Conservation (phyloP, 2,329 filamentous ascomycete species). For the Xylariaceae sp. region DNA sequence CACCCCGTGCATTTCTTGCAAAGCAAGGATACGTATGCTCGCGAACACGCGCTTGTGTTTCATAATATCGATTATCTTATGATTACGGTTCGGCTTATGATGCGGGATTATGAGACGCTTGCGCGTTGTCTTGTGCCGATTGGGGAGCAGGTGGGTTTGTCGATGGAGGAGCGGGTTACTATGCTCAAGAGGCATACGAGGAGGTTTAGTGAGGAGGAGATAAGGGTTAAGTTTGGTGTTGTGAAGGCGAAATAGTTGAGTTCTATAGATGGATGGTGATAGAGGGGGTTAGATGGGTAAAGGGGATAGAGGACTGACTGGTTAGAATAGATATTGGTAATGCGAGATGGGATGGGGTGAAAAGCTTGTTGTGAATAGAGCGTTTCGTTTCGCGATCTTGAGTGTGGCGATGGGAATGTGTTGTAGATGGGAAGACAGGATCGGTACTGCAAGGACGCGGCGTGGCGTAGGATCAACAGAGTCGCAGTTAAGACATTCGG, state of each 20-base stretch:
- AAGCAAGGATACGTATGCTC: slow-evolving; percentile 60
- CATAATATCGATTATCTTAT: slow-evolving; percentile 77
- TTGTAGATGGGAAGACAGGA: too few relatives aligned
- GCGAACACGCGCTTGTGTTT: slow-evolving; percentile 68
- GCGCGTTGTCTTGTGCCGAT: slow-evolving; percentile 69
- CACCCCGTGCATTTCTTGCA: slow-evolving; percentile 69
- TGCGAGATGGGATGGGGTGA: too few relatives aligned
- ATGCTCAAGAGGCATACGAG: slow-evolving; percentile 62
- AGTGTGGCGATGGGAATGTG: too few relatives aligned
- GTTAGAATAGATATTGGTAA: too few relatives aligned
- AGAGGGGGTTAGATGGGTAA: too few relatives aligned
- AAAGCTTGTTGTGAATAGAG: too few relatives aligned
- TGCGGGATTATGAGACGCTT: slow-evolving; percentile 65
- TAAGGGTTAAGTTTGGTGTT: slow-evolving; percentile 48
- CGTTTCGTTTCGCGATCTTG: too few relatives aligned
- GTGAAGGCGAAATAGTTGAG: slow-evolving; percentile 3
- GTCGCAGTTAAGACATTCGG: too few relatives aligned
- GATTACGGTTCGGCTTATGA: slow-evolving; percentile 62
- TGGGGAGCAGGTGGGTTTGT: slow-evolving; percentile 63
- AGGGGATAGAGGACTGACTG: too few relatives aligned
- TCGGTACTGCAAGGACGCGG: too few relatives aligned
- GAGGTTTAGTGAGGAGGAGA: slow-evolving; percentile 60
- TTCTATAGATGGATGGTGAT: too few relatives aligned
- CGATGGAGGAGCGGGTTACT: slow-evolving; percentile 54
- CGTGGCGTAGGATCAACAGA: too few relatives aligned